Base-by-base conservation (phyloP, 2,329 filamentous ascomycete species). In the Alternaria consortialis region DNA sequence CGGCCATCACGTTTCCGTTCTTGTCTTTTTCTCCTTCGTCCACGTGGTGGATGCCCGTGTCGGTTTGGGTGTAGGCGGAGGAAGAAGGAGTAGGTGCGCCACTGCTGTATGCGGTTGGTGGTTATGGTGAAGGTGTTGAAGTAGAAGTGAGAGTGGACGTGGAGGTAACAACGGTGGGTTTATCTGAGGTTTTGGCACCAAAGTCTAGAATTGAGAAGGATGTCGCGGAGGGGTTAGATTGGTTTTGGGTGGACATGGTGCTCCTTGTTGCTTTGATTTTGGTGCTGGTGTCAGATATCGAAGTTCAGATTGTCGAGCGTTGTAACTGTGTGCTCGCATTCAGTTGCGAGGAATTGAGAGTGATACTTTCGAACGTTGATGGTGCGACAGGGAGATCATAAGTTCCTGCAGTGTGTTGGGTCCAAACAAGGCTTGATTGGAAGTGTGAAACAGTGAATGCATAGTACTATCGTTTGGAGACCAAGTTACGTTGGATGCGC, bases 1-100 rank as follows among this genome's bases (percentile, higher is more conserved):
- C 51, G 1, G 46, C 13, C 2, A 63, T 53, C 2, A 63, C 48
- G 17, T 32, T 40, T n/a, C 57, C 53, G 8, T 43, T n/a, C 15
- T 15, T 39, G 25, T 57, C 47, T 27, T 51, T 63, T 20, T 63
- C 56, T 17, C 60, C 56, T 37, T 56, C 46, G 32, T 63, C 53
- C 2, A 23, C 11, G 32, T 32, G 29, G 20, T 34, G n/a, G 5
- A 53, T 11, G 9, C 46, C 53, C 11, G 13, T 43, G 3, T 7
- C 15, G 13, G 42, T 37, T 31, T 55, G 42, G 1, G 12, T 23
- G 20, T 47, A 54, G 4, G 48, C 12, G 8, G 1, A 11, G 0
- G 13, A 11, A 11, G 23, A 29, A 4, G 32, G 48, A 2, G 44
- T 23, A 34, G 13, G 11, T 32, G 13, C 31, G 20, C 17, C 20